Percentiles rank a stretch among this genome's conserved stretches.
Conservation (phyloP, 208 protist species). For the Tetramitus jugosus region DNA sequence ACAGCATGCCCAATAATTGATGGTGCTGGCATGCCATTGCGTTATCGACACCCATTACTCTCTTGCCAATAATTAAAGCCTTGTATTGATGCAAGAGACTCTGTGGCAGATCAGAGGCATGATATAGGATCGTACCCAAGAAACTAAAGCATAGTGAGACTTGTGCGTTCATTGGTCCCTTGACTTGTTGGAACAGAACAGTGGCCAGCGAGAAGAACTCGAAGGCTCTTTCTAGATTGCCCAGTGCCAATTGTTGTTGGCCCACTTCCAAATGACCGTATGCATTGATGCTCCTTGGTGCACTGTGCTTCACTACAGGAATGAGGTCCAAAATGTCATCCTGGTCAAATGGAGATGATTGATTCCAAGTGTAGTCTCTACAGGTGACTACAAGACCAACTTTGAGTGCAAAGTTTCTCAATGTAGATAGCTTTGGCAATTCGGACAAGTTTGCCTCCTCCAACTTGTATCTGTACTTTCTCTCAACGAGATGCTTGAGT, state of each 20-base stretch:
- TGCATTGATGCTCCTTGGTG: conserved; percentile 34
- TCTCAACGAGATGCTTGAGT: conserved; percentile 1
- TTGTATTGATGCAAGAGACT: conserved; percentile 9
- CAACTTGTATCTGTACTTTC: conserved; percentile 11
- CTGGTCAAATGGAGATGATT: conserved; percentile 24
- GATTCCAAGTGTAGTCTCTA: conserved; percentile 35
- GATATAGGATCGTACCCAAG: not conserved
- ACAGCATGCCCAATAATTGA: conserved; percentile 6
- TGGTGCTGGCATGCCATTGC: not conserved
- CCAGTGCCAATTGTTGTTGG: conserved; percentile 33
- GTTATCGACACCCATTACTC: not conserved
- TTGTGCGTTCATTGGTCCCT: conserved; percentile 22
- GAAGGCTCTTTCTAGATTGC: conserved; percentile 29
- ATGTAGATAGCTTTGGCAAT: not conserved
- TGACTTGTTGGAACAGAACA: conserved; percentile 19
- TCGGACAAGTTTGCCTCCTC: not conserved
- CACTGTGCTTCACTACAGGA: conserved; percentile 42
- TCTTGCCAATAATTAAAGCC: not conserved
- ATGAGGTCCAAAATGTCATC: conserved; percentile 39
- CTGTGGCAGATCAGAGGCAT: not conserved
- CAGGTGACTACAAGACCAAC: conserved; percentile 35
- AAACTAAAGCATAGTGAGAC: conserved; percentile 2
- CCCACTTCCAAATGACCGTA: conserved; percentile 36
- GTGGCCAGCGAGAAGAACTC: conserved; percentile 1
- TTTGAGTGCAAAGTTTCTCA: conserved; percentile 36